Evolutionary conservation across 495 filamentous ascomycete species (phyloP), one percentile per base, ranked within the genome.

Genomic region (Xylaria scruposa): DNA sequence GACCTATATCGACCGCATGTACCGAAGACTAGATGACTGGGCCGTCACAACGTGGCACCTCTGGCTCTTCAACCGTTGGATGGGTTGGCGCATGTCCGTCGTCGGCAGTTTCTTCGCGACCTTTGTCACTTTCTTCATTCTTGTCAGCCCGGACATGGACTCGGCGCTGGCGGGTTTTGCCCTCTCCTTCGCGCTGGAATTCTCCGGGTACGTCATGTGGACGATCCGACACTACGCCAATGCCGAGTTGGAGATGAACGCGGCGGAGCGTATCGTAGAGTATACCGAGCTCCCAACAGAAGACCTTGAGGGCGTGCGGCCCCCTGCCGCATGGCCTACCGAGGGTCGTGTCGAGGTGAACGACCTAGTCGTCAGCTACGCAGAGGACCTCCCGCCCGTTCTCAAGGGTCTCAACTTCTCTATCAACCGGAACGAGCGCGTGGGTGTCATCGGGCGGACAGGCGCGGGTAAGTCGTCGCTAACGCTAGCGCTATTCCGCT

Each of bases 401-500:
- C 82, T 97, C 0, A 93, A 94, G 75, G 92, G 90, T 0, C 84
- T 97, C 31, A 88, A 82, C 36, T 95, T 97, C 80, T 83, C 80
- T 10, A 83, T 95, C 38, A 85, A 93, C 62, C 85, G 87, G 44
- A 93, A 93, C 74, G 89, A 97, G 78, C 86, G 93, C 4, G 83
- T 97, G 47, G 94, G 93, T 19, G 90, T 97, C 1, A 92, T 96
- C 10, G 94, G 94, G 13, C 90, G 94, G 24, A 97, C 94, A 12
- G 94, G 94, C 15, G 93, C 93, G 0, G 94, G 94, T 21, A 97
- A 97, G 76, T 95, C 92, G 0, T 94, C 92, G 0, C 81, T 97
- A 10, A 94, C 93, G 0, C 84, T 97, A 0, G 93, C 93, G 0
- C 81, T 97, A 0, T 97, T 95, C 87, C 93, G 93, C 8, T 95